Percentiles rank a stretch among this genome's conserved stretches.
phyloP scores from a whole-genome alignment of 192 early-diverging fungal species.

The Gorgonomyces haynaldii region DNA sequence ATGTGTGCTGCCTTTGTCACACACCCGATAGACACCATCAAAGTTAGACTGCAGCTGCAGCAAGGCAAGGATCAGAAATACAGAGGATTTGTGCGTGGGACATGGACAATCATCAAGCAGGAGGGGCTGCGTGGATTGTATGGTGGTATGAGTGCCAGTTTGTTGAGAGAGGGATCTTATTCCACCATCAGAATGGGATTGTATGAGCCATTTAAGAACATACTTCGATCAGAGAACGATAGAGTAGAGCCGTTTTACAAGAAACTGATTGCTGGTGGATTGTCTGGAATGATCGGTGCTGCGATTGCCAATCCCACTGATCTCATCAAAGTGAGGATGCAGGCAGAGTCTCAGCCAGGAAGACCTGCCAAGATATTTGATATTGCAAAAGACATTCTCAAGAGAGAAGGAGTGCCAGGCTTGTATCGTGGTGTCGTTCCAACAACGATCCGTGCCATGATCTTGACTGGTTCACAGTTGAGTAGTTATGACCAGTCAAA shows the following conservation, averaged over 20 bases:
- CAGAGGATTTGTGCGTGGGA: not conserved
- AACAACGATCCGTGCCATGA: slow-evolving; percentile 14
- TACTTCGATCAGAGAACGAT: not conserved
- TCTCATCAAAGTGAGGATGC: slow-evolving; percentile 22
- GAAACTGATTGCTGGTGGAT: slow-evolving; percentile 16
- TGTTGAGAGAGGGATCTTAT: slow-evolving; percentile 25
- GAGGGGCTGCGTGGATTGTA: slow-evolving; percentile 18
- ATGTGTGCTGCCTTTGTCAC: slow-evolving; percentile 9
- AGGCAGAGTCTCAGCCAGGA: slow-evolving; percentile 3
- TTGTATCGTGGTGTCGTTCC: slow-evolving; percentile 21
- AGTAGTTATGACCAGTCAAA: slow-evolving; percentile 69
- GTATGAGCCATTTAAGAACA: slow-evolving; percentile 14
- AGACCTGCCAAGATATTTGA: not conserved
- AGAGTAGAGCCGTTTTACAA: slow-evolving; percentile 12
- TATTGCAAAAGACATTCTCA: slow-evolving; percentile 7
- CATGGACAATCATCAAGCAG: not conserved
- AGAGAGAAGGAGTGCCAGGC: slow-evolving; percentile 14
- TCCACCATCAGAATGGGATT: slow-evolving; percentile 22
- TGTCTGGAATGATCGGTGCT: slow-evolving; percentile 15
- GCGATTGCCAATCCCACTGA: slow-evolving; percentile 16
- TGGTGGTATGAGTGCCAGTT: slow-evolving; percentile 14
- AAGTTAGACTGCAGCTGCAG: slow-evolving; percentile 13
- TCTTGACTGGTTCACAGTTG: slow-evolving; percentile 23
- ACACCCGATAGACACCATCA: slow-evolving; percentile 13
- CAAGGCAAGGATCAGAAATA: not conserved